These are phyloP conservation scores for Coemansia brasiliensis DNA, from an alignment of 192 early-diverging fungal genomes.

Conservation along the genomic window DNA sequence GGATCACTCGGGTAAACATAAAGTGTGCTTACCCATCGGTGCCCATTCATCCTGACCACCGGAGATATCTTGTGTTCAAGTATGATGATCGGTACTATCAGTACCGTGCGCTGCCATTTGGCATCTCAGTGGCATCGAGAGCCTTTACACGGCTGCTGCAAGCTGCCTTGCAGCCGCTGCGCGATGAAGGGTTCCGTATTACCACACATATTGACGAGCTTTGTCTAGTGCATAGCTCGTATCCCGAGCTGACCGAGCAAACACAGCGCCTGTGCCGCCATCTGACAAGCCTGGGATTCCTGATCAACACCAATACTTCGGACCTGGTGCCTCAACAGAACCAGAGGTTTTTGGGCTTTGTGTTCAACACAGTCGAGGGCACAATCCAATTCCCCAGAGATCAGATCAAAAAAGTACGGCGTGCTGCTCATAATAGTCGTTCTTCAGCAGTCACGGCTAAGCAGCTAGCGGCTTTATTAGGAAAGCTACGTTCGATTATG, in stretches of 20 bases:
- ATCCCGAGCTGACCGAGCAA: slow-evolving; percentile 24
- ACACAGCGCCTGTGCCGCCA: slow-evolving; percentile 40
- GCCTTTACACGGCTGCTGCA: slow-evolving; percentile 52
- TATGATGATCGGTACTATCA: slow-evolving; percentile 51
- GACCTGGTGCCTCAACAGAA: slow-evolving; percentile 53
- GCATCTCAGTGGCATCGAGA: slow-evolving; percentile 44
- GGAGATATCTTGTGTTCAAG: slow-evolving; percentile 41
- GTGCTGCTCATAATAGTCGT: slow-evolving; percentile 37
- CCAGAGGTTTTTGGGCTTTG: slow-evolving; percentile 53
- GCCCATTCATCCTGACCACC: slow-evolving; percentile 45
- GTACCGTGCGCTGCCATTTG: slow-evolving; percentile 51
- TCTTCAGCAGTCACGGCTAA: slow-evolving; percentile 40
- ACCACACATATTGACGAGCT: slow-evolving; percentile 52
- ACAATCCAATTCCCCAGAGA: slow-evolving; percentile 41
- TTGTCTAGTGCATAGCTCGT: slow-evolving; percentile 36
- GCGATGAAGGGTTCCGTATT: slow-evolving; percentile 38
- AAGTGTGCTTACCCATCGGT: slow-evolving; percentile 56
- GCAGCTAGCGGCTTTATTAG: slow-evolving; percentile 48
- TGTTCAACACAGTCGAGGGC: slow-evolving; percentile 46
- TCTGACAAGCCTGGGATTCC: slow-evolving; percentile 36
- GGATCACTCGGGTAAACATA: slow-evolving; percentile 46
- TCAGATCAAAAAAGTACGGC: slow-evolving; percentile 50
- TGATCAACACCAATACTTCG: slow-evolving; percentile 38
- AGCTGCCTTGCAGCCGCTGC: slow-evolving; percentile 42
- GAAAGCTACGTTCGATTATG: slow-evolving; percentile 50